phyloP scores from a whole-genome alignment of 768 basidiomycete genomes.

The Suillus brevipes region DNA sequence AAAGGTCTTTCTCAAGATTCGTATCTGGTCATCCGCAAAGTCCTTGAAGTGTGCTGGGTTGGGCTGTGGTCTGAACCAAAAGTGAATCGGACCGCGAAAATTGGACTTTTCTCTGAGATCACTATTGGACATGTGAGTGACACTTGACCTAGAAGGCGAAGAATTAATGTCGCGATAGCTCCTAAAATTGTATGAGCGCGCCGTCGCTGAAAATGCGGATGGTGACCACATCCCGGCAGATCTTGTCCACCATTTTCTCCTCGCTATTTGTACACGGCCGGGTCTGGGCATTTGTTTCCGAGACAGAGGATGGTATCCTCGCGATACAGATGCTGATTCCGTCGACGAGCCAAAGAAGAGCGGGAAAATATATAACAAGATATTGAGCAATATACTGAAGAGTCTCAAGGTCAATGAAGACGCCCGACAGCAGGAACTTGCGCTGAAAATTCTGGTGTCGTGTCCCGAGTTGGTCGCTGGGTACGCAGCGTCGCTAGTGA shows the following conservation, averaged over 20 bases:
- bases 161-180: constrained; percentile 43
- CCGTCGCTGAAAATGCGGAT: constrained; percentile 45
- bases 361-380: constrained; percentile 76
- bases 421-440: constrained; percentile 79
- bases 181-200: constrained; percentile 71
- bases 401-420: constrained; percentile 88
- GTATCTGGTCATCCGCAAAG: constrained; percentile 55
- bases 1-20: constrained; percentile 70
- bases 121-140: constrained; percentile 60
- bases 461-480: constrained; percentile 87
- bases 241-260: constrained; percentile 82
- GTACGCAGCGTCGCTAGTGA: constrained; percentile 39
- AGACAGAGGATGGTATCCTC: constrained; percentile 89
- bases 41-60: constrained; percentile 76
- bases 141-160: neutral
- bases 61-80: constrained; percentile 76
- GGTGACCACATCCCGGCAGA: constrained; percentile 68
- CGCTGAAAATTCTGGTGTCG: constrained; percentile 71
- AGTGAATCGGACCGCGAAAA: constrained; percentile 68
- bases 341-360: constrained; percentile 40
- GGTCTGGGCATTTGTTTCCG: constrained; percentile 86
- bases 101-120: constrained; percentile 68
- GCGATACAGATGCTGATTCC: constrained; percentile 48
- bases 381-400: constrained; percentile 73
- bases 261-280: constrained; percentile 78